These are phyloP conservation scores for Ogataea trehalophila DNA, from an alignment of 805 yeast genomes.

Conservation along the genomic window DNA sequence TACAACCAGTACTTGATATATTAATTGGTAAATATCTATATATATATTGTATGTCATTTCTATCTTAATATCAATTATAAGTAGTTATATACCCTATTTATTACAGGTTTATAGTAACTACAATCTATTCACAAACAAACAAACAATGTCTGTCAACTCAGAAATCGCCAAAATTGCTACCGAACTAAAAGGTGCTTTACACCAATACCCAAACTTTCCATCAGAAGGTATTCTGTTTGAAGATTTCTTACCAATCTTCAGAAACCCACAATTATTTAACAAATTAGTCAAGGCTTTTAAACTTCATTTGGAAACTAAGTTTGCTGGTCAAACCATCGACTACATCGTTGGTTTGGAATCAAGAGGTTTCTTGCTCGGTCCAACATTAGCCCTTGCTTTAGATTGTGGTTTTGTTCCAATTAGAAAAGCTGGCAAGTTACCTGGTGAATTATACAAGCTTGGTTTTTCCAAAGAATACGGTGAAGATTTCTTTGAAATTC, in stretches of 20 bases:
- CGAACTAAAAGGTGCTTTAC: constrained; percentile 49
- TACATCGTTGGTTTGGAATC: constrained; percentile 93
- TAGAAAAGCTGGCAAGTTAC: constrained; percentile 92
- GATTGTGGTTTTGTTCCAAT: constrained; percentile 92
- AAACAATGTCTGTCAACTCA: background rate
- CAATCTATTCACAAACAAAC: background rate
- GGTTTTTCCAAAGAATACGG: constrained; percentile 91
- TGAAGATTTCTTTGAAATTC: constrained; percentile 82
- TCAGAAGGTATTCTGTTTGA: constrained; percentile 88
- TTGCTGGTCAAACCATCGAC: constrained; percentile 57
- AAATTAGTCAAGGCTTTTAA: constrained; percentile 78
- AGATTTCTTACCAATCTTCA: constrained; percentile 93
- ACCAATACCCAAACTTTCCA: constrained; percentile 93
- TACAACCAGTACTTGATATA: too few species aligned
- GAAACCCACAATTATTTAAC: constrained; percentile 74
- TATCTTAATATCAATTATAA: too few species aligned
- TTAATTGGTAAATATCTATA: too few species aligned
- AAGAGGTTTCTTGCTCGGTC: constrained; percentile 96
- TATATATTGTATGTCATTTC: too few species aligned
- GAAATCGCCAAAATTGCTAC: constrained; percentile 32
- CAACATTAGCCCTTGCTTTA: constrained; percentile 84
- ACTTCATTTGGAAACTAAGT: constrained; percentile 56
- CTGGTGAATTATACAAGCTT: constrained; percentile 74
- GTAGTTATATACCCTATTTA: too few species aligned
- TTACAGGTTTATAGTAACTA: too few species aligned